Percentiles rank a stretch among this genome's conserved stretches.
Evolutionary conservation across 2,329 filamentous ascomycete genomes (phyloP).

Genomic region (Colletotrichum magnum): DNA sequence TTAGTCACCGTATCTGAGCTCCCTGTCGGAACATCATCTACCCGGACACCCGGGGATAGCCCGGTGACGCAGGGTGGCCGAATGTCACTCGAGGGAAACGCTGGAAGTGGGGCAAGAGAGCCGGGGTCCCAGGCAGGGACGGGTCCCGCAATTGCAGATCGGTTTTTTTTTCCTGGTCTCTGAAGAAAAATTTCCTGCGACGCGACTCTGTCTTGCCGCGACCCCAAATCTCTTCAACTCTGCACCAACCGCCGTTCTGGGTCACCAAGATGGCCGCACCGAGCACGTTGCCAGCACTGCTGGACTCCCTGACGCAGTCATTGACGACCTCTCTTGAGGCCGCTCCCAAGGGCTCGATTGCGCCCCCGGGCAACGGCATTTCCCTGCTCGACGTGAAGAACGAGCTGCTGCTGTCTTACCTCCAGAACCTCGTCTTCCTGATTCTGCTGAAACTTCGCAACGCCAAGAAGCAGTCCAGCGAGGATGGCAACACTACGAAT

Average conservation of each 20-base stretch:
- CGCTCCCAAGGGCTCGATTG: slow-evolving; percentile 74
- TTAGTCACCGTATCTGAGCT: slow-evolving; percentile 33
- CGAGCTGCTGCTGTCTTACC: slow-evolving; percentile 94
- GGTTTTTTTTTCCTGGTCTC: slow-evolving; percentile 9
- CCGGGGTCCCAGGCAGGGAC: slow-evolving; percentile 4
- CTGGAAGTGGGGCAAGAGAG: background rate
- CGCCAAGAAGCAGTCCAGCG: slow-evolving; percentile 47
- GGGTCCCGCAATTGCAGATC: slow-evolving; percentile 35
- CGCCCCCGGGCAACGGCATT: slow-evolving; percentile 87
- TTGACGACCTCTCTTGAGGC: slow-evolving; percentile 76
- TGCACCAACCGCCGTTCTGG: background rate
- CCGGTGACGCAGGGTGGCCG: background rate
- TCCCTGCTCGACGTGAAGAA: slow-evolving; percentile 97
- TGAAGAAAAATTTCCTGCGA: slow-evolving; percentile 33
- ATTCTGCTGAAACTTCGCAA: slow-evolving; percentile 85
- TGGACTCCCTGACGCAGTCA: slow-evolving; percentile 71
- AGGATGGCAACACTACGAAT: slow-evolving; percentile 52
- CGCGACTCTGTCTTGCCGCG: slow-evolving; percentile 11
- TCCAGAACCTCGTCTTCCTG: slow-evolving; percentile 93
- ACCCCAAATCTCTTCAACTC: slow-evolving; percentile 10
- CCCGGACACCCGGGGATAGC: background rate
- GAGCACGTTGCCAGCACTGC: slow-evolving; percentile 62
- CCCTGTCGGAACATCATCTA: slow-evolving; percentile 21
- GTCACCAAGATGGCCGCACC: slow-evolving; percentile 63
- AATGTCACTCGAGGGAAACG: slow-evolving; percentile 10